Evolutionary conservation across 495 filamentous ascomycete genomes (phyloP).

Genomic region (Penicillium angulare): DNA sequence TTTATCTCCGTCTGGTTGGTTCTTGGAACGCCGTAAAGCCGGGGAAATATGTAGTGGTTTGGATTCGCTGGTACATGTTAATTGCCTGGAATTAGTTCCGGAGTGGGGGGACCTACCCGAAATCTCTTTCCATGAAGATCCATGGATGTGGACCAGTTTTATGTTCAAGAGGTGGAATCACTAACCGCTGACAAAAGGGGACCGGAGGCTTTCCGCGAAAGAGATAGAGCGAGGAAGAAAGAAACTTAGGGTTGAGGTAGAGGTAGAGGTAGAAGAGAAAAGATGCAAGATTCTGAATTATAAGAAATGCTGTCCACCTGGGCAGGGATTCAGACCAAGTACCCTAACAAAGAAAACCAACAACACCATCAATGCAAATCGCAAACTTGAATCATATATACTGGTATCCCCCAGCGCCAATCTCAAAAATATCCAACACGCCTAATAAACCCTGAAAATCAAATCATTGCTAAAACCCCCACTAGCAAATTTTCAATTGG

Average conservation of each 20-base stretch:
- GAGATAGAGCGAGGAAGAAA: neutral
- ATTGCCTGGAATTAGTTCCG: conserved; percentile 10
- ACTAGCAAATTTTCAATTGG: conserved; percentile 14
- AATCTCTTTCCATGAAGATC: neutral
- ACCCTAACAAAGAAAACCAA: neutral
- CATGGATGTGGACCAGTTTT: too few species aligned
- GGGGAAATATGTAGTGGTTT: neutral
- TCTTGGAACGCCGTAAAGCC: neutral
- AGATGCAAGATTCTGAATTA: neutral
- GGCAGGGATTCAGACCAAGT: too few species aligned
- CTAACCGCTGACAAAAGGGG: neutral
- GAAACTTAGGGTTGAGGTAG: neutral
- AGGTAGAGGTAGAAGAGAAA: neutral
- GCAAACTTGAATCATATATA: too few species aligned
- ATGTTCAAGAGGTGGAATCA: too few species aligned
- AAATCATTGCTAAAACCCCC: conserved; percentile 1
- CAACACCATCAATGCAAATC: neutral
- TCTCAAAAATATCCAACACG: conserved; percentile 4
- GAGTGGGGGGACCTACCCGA: conserved; percentile 14
- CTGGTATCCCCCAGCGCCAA: too few species aligned
- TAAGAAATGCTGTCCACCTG: too few species aligned
- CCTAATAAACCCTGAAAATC: conserved; percentile 7
- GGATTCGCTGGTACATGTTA: neutral
- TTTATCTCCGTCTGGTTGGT: conserved; percentile 2
- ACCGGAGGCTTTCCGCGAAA: neutral